Base-by-base conservation (phyloP, 805 yeast genomes). In the Nakazawaea populi region DNA sequence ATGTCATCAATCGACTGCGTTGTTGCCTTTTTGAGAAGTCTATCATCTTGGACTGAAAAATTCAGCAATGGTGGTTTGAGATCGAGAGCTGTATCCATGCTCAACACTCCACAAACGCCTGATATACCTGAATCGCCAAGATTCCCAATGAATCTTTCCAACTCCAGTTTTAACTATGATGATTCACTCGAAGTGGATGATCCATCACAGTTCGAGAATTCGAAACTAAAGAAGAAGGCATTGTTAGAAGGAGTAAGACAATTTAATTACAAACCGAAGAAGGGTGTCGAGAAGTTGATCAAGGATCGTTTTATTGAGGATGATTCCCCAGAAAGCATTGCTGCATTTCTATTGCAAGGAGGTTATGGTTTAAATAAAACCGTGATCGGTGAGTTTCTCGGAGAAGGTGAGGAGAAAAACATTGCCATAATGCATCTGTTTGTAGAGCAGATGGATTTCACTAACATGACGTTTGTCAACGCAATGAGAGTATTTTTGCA, bases 341-440 rank as follows among this genome's bases (percentile, higher is more conserved):
- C 97, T 0, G 63, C 69, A 52, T 89, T 94, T 66, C 69, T 94
- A 48, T 67, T 89, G 44, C 70, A 68, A 27, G 77, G 80, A 1
- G 85, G 85, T 4, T 89, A 83, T 41, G 87, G 92, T 0, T 71
- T 94, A 48, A 96, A 90, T 62, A 86, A 91, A 63, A 76, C 91
- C 0, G 80, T 80, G 6, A 75, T 95, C 52, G 99, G 99, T 48
- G 98, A 92, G 60, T 94, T 75, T 63, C 71, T 94, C 53, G 99
- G 99, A 49, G 97, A 88, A 59, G 96, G 92, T 36, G 84, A 84
- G 55, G 87, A 85, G 10, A 75, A 76, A 45, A 85, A 89, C 63
- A 80, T 89, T 54, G 83, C 85, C 4, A 81, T 85, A 38, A 90
- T 92, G 97, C 97, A 91, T 66, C 86, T 89, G 5, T 94, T 94